Percentiles rank a stretch among this genome's conserved stretches.
Evolutionary conservation across 1,284 basidiomycete species (phyloP).

Genomic region (Amylostereum chailletii): DNA sequence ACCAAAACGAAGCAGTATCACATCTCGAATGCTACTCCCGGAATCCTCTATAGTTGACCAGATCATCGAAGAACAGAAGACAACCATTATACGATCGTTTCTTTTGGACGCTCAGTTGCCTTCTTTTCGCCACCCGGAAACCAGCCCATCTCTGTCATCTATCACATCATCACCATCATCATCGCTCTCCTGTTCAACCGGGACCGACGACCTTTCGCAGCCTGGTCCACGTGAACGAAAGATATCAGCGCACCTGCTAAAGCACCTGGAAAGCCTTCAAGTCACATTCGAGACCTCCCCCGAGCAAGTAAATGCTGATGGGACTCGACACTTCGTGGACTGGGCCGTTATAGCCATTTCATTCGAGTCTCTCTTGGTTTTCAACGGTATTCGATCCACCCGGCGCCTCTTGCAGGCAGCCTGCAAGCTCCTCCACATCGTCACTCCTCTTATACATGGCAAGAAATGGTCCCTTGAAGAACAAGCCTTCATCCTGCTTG

Average conservation of each 20-base stretch:
- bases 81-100: slow-evolving; percentile 58
- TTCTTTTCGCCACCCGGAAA: slow-evolving; percentile 17
- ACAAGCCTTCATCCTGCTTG: slow-evolving; percentile 50
- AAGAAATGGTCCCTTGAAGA: slow-evolving; percentile 52
- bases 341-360: slow-evolving; percentile 52
- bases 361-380: slow-evolving; percentile 59
- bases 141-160: background rate
- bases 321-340: slow-evolving; percentile 60
- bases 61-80: slow-evolving; percentile 48
- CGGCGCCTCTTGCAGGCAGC: slow-evolving; percentile 54
- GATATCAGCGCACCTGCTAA: slow-evolving; percentile 55
- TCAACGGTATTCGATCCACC: slow-evolving; percentile 55
- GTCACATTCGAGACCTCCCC: slow-evolving; percentile 38
- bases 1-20: slow-evolving; percentile 33
- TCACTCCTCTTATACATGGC: slow-evolving; percentile 34
- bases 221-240: slow-evolving; percentile 53
- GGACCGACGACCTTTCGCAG: slow-evolving; percentile 13
- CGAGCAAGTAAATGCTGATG: slow-evolving; percentile 46
- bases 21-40: slow-evolving; percentile 47
- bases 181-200: background rate
- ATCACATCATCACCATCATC: background rate
- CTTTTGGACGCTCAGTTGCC: slow-evolving; percentile 60
- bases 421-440: slow-evolving; percentile 40
- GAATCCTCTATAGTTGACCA: slow-evolving; percentile 56
- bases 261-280: slow-evolving; percentile 43